Percentiles rank a stretch among this genome's conserved stretches.
Evolutionary conservation across 176 grass and related monocot species (phyloP).

Genomic region (Eleusine indica): DNA sequence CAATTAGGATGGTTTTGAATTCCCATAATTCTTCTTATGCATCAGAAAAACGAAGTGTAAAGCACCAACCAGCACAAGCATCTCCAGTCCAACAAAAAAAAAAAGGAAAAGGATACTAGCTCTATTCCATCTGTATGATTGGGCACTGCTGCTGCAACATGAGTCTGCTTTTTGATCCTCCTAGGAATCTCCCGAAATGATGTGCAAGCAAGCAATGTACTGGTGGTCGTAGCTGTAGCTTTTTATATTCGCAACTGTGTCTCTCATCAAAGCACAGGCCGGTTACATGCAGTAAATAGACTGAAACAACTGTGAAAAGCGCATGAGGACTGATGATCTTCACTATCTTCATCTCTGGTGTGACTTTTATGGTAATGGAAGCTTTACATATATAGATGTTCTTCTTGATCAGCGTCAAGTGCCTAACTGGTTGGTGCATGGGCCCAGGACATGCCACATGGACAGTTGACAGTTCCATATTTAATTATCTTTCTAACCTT

Average conservation of each 20-base stretch:
- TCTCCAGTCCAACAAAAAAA: neutral
- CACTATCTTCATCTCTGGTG: neutral
- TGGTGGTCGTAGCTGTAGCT: neutral
- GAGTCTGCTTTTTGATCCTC: conserved; percentile 46
- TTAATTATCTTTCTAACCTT: too few species aligned
- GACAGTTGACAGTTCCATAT: neutral
- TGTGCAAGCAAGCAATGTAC: conserved; percentile 42
- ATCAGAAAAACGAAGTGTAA: neutral
- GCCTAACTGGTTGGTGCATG: neutral
- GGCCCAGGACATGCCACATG: conserved; percentile 27
- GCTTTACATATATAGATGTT: neutral
- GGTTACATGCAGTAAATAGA: conserved; percentile 47
- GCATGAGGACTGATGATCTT: neutral
- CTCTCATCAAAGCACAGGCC: conserved; percentile 30
- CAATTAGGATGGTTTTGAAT: neutral
- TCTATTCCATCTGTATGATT: conserved; percentile 39
- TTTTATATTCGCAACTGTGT: conserved; percentile 33
- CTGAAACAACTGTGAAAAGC: conserved; percentile 24
- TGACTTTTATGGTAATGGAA: neutral
- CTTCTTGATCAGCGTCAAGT: neutral
- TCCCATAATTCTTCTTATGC: too few species aligned
- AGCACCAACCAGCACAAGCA: neutral
- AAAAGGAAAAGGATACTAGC: neutral
- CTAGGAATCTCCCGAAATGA: conserved; percentile 68
- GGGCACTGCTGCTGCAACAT: conserved; percentile 40